Conservation (phyloP, 2,329 filamentous ascomycete species). For the Elsinoe perseae region DNA sequence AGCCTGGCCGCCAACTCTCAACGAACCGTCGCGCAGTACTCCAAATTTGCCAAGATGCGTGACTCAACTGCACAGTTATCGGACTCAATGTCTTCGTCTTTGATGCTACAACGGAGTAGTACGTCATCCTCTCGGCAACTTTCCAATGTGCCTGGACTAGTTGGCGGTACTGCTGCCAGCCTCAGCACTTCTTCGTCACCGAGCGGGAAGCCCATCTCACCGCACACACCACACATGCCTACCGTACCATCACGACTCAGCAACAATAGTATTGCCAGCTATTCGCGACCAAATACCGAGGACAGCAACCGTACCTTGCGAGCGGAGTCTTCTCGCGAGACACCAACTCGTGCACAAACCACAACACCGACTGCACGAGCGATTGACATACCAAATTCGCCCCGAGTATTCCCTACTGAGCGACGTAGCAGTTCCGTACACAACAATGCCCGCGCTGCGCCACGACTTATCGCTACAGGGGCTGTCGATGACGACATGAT, state of each 20-base stretch:
- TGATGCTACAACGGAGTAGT: slow-evolving; percentile 74
- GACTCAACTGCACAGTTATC: slow-evolving; percentile 84
- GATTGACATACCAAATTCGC: slow-evolving; percentile 67
- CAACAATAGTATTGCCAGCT: slow-evolving; percentile 64
- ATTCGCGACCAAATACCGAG: not conserved
- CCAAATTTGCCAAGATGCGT: slow-evolving; percentile 78
- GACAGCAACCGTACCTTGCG: slow-evolving; percentile 17
- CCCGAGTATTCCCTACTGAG: slow-evolving; percentile 43
- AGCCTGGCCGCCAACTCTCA: slow-evolving; percentile 53
- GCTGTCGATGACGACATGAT: slow-evolving; percentile 51
- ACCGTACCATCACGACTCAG: slow-evolving; percentile 90
- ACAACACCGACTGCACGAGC: slow-evolving; percentile 43
- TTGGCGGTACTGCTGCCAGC: slow-evolving; percentile 50
- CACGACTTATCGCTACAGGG: slow-evolving; percentile 29
- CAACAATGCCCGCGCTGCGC: slow-evolving; percentile 52
- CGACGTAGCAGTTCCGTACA: slow-evolving; percentile 63
- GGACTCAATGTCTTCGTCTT: slow-evolving; percentile 86
- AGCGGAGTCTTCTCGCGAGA: not conserved
- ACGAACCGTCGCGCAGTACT: slow-evolving; percentile 69
- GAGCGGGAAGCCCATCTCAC: slow-evolving; percentile 75
- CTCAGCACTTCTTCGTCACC: slow-evolving; percentile 82
- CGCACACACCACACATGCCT: slow-evolving; percentile 85
- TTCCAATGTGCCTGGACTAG: slow-evolving; percentile 53
- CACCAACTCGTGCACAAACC: not conserved
- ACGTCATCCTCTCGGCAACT: slow-evolving; percentile 70